Evolutionary conservation across 306 rosid species (phyloP), one percentile per base, ranked within the genome.

Genomic region (Oxytropis ochrocephala): DNA sequence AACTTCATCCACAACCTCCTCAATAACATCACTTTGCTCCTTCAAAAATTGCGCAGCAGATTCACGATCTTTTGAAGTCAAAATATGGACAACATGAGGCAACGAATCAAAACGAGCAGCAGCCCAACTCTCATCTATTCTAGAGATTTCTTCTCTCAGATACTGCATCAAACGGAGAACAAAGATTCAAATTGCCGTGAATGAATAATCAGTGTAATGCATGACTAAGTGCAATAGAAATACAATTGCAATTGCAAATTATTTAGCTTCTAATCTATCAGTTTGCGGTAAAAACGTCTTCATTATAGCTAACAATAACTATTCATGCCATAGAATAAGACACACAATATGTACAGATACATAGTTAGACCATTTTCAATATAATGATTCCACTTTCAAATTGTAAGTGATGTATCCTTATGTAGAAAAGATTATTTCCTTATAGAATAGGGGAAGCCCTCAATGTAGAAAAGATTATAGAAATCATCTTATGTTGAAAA

Each of bases 1-100:
- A 63, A 95, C 99, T 95, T 95, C 99, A 83, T 95, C 99, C 73
- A 95, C 97, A 49, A 95, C 97, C 46, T 91, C 99, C 85, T 95
- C 99, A 65, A 95, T 69, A 80, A 91, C 78, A 78, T 95, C 99
- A 79, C 91, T 95, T 85, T 91, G 99, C 89, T 91, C 96, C 88
- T 91, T 95, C 86, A 95, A 82, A 80, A 64, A 49, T 64, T 85
- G 87, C 59, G 83, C 87, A 17, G 89, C 99, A 44, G 75, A 77
- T 9, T 91, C 99, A 55, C 99, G 99, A 66, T 91, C 96, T 91
- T 91, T 95, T 48, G 99, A 95, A 11, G 99, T 95, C 80, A 95
- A 85, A 69, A 91, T 95, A 81, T 87, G 99, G 44, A 95, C 99
- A 83, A 95, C 99, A 70, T 95, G 96, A 70, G 99, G 99, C 52